These are phyloP conservation scores for Daldinia decipiens DNA, from an alignment of 495 filamentous ascomycete genomes.

Conservation along the genomic window DNA sequence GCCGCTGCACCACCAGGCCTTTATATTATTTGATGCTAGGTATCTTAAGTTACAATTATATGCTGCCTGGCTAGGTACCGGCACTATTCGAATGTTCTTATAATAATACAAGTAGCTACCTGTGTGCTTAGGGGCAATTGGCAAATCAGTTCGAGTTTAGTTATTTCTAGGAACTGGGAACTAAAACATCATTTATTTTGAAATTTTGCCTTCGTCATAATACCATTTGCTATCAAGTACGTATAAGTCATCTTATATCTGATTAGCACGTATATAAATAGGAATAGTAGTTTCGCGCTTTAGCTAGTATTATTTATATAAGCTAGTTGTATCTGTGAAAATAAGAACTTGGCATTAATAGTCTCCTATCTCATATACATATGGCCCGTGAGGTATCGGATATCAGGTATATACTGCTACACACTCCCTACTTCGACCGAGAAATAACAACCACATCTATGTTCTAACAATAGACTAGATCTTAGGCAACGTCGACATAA, in stretches of 20 bases:
- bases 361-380: neutral
- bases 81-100: neutral
- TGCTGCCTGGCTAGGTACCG: neutral
- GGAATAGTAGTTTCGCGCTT: too few species aligned
- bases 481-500: conserved; percentile 36
- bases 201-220: too few species aligned
- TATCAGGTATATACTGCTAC: neutral
- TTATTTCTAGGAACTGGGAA: neutral
- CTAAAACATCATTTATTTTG: too few species aligned
- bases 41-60: neutral
- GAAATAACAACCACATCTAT: neutral
- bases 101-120: neutral
- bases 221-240: too few species aligned
- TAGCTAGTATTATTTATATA: too few species aligned
- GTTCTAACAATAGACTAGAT: neutral
- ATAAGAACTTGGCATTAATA: neutral
- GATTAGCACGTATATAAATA: too few species aligned
- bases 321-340: too few species aligned
- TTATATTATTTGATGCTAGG: neutral
- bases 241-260: too few species aligned
- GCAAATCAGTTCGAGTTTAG: neutral
- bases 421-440: neutral
- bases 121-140: neutral
- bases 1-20: neutral
- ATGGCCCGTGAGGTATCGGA: neutral